Conservation (phyloP, 2,329 filamentous ascomycete genomes). For the Diaporthe sp. region DNA sequence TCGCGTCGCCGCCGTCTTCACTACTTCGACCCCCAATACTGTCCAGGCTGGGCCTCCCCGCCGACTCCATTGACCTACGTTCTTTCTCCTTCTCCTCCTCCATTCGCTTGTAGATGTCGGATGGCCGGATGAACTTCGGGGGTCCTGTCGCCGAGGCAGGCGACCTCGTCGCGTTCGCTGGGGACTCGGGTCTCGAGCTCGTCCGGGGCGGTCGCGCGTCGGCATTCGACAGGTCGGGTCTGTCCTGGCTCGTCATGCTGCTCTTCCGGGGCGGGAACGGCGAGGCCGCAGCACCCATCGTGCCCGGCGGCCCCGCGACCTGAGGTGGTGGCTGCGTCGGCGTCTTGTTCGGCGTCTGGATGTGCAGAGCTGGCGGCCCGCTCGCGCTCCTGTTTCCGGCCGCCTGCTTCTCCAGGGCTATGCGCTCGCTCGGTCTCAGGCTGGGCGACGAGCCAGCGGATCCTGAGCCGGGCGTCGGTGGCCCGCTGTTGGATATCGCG, state of each 20-base stretch:
- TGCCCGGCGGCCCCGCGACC: constrained; percentile 22
- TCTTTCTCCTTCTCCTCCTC: constrained; percentile 74
- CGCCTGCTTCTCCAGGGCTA: constrained; percentile 39
- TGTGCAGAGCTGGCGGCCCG: constrained; percentile 43
- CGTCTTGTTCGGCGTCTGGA: constrained; percentile 42
- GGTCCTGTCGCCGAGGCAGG: constrained; percentile 61
- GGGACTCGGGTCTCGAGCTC: constrained; percentile 55
- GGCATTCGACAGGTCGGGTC: constrained; percentile 46
- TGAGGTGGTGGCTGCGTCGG: constrained; percentile 22
- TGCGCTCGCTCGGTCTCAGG: constrained; percentile 40
- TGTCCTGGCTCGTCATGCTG: constrained; percentile 66
- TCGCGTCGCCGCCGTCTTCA: constrained; percentile 36
- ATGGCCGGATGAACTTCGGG: constrained; percentile 77
- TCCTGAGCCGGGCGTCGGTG: constrained; percentile 33
- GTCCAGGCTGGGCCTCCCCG: constrained; percentile 67
- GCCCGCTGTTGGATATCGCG: constrained; percentile 35
- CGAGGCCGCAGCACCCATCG: constrained; percentile 46
- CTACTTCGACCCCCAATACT: constrained; percentile 52
- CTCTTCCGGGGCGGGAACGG: constrained; percentile 73
- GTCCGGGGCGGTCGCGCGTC: constrained; percentile 41
- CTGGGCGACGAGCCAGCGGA: constrained; percentile 36
- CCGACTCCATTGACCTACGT: constrained; percentile 68
- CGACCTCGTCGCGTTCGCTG: constrained; percentile 50
- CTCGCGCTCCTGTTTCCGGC: constrained; percentile 42
- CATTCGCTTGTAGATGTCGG: constrained; percentile 82